Evolutionary conservation across 2,329 filamentous ascomycete genomes (phyloP), one percentile per base, ranked within the genome.

Genomic region (Xylariaceae sp.): DNA sequence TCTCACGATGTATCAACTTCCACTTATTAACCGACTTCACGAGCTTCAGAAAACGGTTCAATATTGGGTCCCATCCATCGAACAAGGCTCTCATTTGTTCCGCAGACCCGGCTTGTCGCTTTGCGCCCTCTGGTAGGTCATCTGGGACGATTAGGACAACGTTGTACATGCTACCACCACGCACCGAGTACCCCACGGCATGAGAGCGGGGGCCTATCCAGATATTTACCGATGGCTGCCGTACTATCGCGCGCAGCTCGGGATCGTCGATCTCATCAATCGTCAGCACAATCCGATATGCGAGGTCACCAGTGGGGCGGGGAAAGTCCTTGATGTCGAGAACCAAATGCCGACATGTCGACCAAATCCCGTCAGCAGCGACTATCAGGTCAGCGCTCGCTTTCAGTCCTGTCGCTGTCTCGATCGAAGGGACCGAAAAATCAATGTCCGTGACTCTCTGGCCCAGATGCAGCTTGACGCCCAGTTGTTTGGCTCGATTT

Each of bases 91-190:
- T 77, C 83, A 88, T 86, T 72, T 89, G 84, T 10, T 83, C 80
- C 0, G 85, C 65, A 5, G 80, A 80, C 1, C 82, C 86, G 1
- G 76, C 65, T 55, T 78, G 74, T 37, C 79, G 78, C 9, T 78
- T 76, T 1, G 85, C 80, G 1, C 78, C 77, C 1, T 75, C 71
- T 0, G 84, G 83, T 0, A 88, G 70, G 63, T 86, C 79, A 67
- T 89, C 87, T 0, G 87, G 87, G 8, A 83, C 80, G 1, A 88
- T 73, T 1, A 89, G 73, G 0, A 89, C 86, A 4, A 90, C 78
- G 59, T 89, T 89, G 64, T 83, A 86, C 75, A 86, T 79, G 0
- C 74, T 73, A 0, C 85, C 84, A 0, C 74, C 78, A 0, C 83
- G 77, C 54, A 89, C 68, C 0, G 83, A 83, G 70, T 89, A 89